phyloP scores from a whole-genome alignment of 306 rosid genomes.

The Canavalia gladiata region DNA sequence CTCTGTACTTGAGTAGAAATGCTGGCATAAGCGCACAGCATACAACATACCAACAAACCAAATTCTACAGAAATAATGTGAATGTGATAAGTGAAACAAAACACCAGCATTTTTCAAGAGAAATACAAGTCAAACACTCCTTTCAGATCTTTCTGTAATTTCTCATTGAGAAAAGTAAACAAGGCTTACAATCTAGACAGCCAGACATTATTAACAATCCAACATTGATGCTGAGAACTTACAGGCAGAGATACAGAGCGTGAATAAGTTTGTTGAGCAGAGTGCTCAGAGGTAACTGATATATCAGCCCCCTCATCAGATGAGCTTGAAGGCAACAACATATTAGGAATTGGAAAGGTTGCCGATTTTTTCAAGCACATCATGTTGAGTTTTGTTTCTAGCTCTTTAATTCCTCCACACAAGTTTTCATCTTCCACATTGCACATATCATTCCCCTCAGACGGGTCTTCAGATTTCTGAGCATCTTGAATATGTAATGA shows the following conservation, averaged over 20 bases:
- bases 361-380: conserved; percentile 55
- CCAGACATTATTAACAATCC: neutral
- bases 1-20: neutral
- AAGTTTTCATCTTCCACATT: conserved; percentile 42
- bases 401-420: conserved; percentile 1
- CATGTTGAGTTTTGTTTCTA: conserved; percentile 34
- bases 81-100: neutral
- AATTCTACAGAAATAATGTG: neutral
- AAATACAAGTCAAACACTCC: conserved; percentile 6
- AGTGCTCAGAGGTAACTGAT: conserved; percentile 47
- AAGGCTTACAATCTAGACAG: neutral
- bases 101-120: neutral
- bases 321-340: conserved; percentile 47
- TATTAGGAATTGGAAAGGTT: conserved; percentile 64
- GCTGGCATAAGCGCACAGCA: neutral
- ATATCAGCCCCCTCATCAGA: conserved; percentile 52
- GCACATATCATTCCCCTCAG: conserved; percentile 33
- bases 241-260: conserved; percentile 80
- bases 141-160: neutral
- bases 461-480: conserved; percentile 39
- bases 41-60: neutral
- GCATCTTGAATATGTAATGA: conserved; percentile 56
- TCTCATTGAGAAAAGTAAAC: neutral
- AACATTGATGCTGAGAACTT: conserved; percentile 48
- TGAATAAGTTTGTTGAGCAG: conserved; percentile 52